Evolutionary conservation across 1,284 basidiomycete species (phyloP), one percentile per base, ranked within the genome.

Genomic region (Pseudozyma sp.): DNA sequence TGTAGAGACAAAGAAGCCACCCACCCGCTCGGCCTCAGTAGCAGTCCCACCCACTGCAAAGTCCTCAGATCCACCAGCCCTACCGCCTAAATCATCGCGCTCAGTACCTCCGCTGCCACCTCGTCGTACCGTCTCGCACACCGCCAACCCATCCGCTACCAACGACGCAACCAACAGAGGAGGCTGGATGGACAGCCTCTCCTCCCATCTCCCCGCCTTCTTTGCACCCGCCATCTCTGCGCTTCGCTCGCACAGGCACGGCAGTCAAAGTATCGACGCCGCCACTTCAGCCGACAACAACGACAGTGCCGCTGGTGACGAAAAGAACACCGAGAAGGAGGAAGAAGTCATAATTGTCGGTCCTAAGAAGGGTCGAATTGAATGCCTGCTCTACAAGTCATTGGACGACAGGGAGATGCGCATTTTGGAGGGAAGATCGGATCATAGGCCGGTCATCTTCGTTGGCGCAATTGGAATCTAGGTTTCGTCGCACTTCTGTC

Each of bases 361-460:
- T 25, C 80, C 80, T 0, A 59, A 57, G 13, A 70, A 44, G 10
- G 80, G 80, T 19, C 54, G 59, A 7, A 72, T 81, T 35, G 83
- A 84, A 19, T 92, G 92, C 80, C 83, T 93, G 13, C 86, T 86
- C 48, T 94, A 94, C 82, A 86, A 88, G 73, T 92, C 91, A 18
- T 86, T 94, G 45, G 91, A 93, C 76, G 92, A 94, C 81, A 87
- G 87, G 35, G 90, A 88, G 11, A 93, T 93, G 92, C 87, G 90
- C 57, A 86, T 88, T 52, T 82, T 94, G 38, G 91, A 92, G 82
- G 93, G 77, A 7, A 52, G 81, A 16, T 77, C 72, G 50, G 86
- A 86, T 60, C 86, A 86, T 61, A 86, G 92, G 51, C 92, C 92
- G 0, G 92, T 93, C 31, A 90, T 93, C 44, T 81, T 75, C 57